A percentile compares a stretch with the other conserved stretches of the same genome.
These are phyloP conservation scores for Scleroderma bovista DNA, from an alignment of 768 basidiomycete species.

Conservation along the genomic window DNA sequence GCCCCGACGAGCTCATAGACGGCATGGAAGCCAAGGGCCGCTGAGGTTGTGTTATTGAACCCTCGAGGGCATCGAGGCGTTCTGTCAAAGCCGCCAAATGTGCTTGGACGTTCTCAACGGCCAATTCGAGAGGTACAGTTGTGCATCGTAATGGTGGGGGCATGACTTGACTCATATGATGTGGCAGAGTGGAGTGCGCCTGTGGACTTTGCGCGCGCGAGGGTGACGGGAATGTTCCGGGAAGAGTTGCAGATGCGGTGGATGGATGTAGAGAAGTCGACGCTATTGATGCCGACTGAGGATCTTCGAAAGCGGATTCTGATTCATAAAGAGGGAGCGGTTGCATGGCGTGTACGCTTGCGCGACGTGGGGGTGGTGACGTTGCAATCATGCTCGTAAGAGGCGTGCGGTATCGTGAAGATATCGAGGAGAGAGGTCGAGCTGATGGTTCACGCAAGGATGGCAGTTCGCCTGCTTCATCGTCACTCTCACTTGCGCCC, in stretches of 20 bases:
- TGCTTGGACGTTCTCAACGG: constrained; percentile 74
- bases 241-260: constrained; percentile 33
- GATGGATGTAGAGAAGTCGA: constrained; percentile 32
- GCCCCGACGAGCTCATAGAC: constrained; percentile 34
- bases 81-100: constrained; percentile 80
- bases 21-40: constrained; percentile 37
- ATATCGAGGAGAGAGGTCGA: constrained; percentile 69
- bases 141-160: constrained; percentile 29
- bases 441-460: constrained; percentile 31
- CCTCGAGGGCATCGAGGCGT: constrained; percentile 68
- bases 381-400: constrained; percentile 55
- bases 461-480: constrained; percentile 43
- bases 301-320: constrained; percentile 64
- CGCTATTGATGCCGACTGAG: constrained; percentile 34
- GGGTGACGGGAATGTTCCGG: constrained; percentile 35
- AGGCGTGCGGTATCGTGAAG: constrained; percentile 78
- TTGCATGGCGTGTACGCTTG: constrained; percentile 55
- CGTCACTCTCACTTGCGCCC: constrained; percentile 45
- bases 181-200: constrained; percentile 31
- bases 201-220: constrained; percentile 36
- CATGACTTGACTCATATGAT: constrained; percentile 32
- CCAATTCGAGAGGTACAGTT: constrained; percentile 51
- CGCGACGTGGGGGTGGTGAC: constrained; percentile 45
- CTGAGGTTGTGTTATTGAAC: constrained; percentile 30
- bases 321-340: constrained; percentile 68